These are phyloP conservation scores for Phoma sp. DNA, from an alignment of 2,329 filamentous ascomycete genomes.

Conservation along the genomic window DNA sequence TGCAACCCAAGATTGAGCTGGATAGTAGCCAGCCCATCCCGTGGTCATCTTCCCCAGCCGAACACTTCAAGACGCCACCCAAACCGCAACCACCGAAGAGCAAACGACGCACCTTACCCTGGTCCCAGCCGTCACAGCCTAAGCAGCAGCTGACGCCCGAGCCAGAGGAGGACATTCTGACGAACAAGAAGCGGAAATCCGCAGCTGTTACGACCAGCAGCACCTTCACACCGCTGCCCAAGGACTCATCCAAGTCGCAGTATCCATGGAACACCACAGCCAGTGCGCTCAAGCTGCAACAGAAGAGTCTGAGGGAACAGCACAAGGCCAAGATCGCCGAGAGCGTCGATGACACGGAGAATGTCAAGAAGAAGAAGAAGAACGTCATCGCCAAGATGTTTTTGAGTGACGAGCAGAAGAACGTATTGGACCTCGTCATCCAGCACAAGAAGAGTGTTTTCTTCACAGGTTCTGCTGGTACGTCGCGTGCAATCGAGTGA, in stretches of 20 bases:
- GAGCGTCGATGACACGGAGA: constrained; percentile 52
- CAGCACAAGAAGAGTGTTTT: constrained; percentile 87
- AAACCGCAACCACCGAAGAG: constrained; percentile 21
- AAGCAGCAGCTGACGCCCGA: constrained; percentile 30
- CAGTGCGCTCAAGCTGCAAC: constrained; percentile 77
- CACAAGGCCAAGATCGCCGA: constrained; percentile 53
- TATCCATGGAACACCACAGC: constrained; percentile 75
- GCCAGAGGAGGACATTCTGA: constrained; percentile 22
- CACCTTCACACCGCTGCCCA: constrained; percentile 53
- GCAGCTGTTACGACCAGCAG: constrained; percentile 45
- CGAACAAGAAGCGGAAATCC: constrained; percentile 39
- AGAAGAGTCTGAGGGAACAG: constrained; percentile 73
- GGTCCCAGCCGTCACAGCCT: constrained; percentile 49
- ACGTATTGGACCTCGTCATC: constrained; percentile 82
- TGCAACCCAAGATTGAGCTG: constrained; percentile 31
- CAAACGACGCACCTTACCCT: constrained; percentile 62
- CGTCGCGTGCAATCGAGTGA: constrained; percentile 1
- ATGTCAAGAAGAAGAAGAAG: constrained; percentile 52
- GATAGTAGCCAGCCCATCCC: constrained; percentile 65
- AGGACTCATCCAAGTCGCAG: constrained; percentile 37
- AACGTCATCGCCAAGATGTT: constrained; percentile 64
- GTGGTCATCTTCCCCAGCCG: constrained; percentile 73
- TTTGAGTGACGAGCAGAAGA: constrained; percentile 84
- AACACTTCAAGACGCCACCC: constrained; percentile 49
- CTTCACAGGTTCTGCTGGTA: constrained; percentile 92